Evolutionary conservation across 495 filamentous ascomycete species (phyloP).

Genomic region (Annulohypoxylon stygium): DNA sequence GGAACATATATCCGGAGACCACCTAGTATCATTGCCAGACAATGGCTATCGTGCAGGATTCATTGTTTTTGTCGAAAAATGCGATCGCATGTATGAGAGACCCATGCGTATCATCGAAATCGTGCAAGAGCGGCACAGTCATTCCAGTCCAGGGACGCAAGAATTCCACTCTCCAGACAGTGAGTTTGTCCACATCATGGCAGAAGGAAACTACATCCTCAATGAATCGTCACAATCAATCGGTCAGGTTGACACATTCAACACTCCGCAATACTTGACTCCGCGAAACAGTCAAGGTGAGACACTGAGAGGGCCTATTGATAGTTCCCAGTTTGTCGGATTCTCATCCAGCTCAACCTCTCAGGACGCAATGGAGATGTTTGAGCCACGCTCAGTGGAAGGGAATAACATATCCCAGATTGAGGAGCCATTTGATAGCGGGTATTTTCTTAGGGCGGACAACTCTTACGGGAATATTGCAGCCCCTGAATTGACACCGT

Average conservation of each 20-base stretch:
- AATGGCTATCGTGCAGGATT: neutral
- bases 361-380: neutral
- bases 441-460: neutral
- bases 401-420: neutral
- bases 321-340: neutral
- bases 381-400: neutral
- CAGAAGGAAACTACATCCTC: neutral
- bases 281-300: neutral
- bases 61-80: neutral
- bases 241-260: neutral
- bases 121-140: neutral
- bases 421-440: neutral
- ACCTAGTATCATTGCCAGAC: neutral
- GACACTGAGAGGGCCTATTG: neutral
- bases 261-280: constrained; percentile 4
- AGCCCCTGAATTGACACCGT: neutral
- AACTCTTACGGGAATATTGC: neutral
- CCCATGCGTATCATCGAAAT: neutral
- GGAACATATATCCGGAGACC: neutral
- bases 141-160: neutral
- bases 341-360: neutral
- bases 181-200: neutral
- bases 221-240: neutral
- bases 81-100: neutral
- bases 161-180: neutral